Percentiles rank a stretch among this genome's conserved stretches.
These are phyloP conservation scores for Kalaharituber pfeilii DNA, from an alignment of 2,329 filamentous ascomycete genomes.

Conservation along the genomic window DNA sequence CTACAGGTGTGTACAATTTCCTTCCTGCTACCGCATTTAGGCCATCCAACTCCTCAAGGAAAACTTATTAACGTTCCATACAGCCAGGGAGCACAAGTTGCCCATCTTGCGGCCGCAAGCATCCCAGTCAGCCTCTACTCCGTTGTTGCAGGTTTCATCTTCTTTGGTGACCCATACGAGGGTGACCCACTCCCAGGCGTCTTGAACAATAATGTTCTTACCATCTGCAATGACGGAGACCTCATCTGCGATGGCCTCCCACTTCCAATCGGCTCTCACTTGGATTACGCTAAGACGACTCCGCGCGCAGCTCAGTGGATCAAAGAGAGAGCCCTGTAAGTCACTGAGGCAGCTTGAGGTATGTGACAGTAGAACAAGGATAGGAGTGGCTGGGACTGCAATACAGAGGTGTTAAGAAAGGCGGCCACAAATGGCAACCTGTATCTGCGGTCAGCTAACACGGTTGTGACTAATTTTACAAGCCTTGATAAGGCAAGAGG, in stretches of 20 bases:
- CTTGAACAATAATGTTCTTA: slow-evolving; percentile 11
- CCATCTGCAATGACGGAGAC: slow-evolving; percentile 21
- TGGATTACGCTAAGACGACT: background rate
- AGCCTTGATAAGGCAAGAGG: too few species aligned
- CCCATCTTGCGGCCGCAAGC: slow-evolving; percentile 31
- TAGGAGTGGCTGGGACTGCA: too few species aligned
- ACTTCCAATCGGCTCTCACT: slow-evolving; percentile 16
- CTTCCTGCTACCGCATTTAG: slow-evolving; percentile 12
- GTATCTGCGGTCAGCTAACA: too few species aligned
- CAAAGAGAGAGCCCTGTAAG: background rate
- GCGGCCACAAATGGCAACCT: too few species aligned
- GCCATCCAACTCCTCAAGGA: background rate
- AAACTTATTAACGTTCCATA: background rate
- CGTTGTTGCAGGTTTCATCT: slow-evolving; percentile 7
- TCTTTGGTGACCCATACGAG: slow-evolving; percentile 15
- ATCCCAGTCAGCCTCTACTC: slow-evolving; percentile 25
- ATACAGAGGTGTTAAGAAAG: too few species aligned
- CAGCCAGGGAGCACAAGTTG: slow-evolving; percentile 29
- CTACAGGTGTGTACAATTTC: slow-evolving; percentile 34
- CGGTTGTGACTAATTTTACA: too few species aligned
- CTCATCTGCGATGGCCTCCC: slow-evolving; percentile 15
- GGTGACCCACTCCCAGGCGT: slow-evolving; percentile 11
- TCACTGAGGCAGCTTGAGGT: too few species aligned
- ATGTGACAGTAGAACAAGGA: too few species aligned
- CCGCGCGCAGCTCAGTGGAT: background rate